Evolutionary conservation across 148 eudicot species (phyloP).

Genomic region (Nyssa sinensis): DNA sequence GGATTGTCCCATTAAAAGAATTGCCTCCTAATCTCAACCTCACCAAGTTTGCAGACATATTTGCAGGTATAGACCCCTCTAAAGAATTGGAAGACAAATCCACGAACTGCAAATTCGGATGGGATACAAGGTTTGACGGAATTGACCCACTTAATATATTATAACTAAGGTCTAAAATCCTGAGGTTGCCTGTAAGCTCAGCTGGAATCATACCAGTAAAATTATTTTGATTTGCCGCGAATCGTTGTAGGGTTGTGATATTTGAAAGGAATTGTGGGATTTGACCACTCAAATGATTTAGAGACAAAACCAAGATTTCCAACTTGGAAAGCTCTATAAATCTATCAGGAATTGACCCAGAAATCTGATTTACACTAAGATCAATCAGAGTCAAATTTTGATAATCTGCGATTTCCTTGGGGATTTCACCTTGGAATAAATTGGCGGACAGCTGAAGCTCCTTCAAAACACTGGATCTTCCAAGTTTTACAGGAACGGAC

Average conservation of each 20-base stretch:
- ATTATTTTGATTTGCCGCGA: slow-evolving; percentile 63
- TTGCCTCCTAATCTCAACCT: slow-evolving; percentile 73
- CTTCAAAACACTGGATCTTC: slow-evolving; percentile 39
- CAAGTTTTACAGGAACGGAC: slow-evolving; percentile 47
- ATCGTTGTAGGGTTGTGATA: slow-evolving; percentile 45
- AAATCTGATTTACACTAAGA: slow-evolving; percentile 48
- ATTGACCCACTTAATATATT: slow-evolving; percentile 53
- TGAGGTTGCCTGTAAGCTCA: slow-evolving; percentile 43
- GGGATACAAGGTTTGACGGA: slow-evolving; percentile 51
- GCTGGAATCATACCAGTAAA: slow-evolving; percentile 61
- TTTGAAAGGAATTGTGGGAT: slow-evolving; percentile 43
- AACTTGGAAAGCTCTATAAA: slow-evolving; percentile 46
- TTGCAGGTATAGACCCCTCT: slow-evolving; percentile 51
- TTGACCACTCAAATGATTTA: slow-evolving; percentile 47
- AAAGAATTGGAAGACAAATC: slow-evolving; percentile 59
- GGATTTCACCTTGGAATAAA: slow-evolving; percentile 34
- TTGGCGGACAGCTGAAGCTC: slow-evolving; percentile 54
- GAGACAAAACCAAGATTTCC: slow-evolving; percentile 48
- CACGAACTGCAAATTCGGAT: slow-evolving; percentile 43
- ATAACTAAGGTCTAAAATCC: slow-evolving; percentile 66
- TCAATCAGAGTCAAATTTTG: slow-evolving; percentile 50
- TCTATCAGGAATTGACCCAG: slow-evolving; percentile 45
- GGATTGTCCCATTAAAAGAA: slow-evolving; percentile 44
- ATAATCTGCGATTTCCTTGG: slow-evolving; percentile 42
- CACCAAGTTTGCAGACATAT: slow-evolving; percentile 39